Evolutionary conservation across 192 early-diverging fungal genomes (phyloP), one percentile per base, ranked within the genome.

Genomic region (Gaertneriomyces semiglobifer): DNA sequence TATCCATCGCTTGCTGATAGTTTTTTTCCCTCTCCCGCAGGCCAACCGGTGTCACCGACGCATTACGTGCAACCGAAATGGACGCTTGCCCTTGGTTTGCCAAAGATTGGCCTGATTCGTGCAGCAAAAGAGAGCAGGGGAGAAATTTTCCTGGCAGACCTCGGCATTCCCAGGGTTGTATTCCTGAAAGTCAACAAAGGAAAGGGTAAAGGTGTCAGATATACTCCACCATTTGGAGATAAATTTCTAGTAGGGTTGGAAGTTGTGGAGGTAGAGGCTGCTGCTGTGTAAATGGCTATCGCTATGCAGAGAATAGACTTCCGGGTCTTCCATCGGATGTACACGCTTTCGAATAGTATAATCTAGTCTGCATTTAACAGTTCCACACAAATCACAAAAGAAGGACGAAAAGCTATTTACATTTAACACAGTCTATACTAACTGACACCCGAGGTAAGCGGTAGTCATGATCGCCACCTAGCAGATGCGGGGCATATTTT

Each of bases 51-150:
- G 56, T 80, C 83, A 45, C 67, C 74, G 10, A 53, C 69, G 7
- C 79, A 83, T 53, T 79, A 85, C 71, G 79, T 92, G 44, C 68
- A 60, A 20, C 85, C 90, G 5, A 88, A 86, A 73, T 93, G 90
- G 89, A 91, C 90, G 1, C 68, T 93, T 2, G 85, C 89, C 42
- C 74, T 91, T 41, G 90, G 88, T 12, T 82, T 88, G 2, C 91
- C 91, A 5, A 86, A 85, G 65, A 74, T 74, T 18, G 88, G 87
- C 5, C 85, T 86, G 57, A 68, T 73, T 9, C 68, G 65, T 16
- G 45, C 69, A 5, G 78, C 81, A 3, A 71, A 82, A 42, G 73
- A 78, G 44, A 75, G 83, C 1, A 79, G 82, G 7, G 91, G 89
- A 39, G 89, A 90, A 57, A 63, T 93, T 60, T 88, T 90, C 63